phyloP scores from a whole-genome alignment of 2,329 filamentous ascomycete genomes.

The Penicillium sp. region DNA sequence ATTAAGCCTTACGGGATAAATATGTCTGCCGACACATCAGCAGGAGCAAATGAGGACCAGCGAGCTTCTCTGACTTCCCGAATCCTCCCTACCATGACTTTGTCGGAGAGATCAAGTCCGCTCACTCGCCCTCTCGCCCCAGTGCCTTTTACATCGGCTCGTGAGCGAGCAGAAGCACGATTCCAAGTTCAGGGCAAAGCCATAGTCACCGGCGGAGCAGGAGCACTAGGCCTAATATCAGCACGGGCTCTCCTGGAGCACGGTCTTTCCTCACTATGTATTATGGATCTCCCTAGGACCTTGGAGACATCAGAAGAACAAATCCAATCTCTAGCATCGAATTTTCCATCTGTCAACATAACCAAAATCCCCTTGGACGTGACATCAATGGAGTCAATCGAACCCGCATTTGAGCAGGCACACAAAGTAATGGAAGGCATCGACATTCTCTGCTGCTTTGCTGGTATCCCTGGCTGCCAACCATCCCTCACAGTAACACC shows the following conservation, averaged over 20 bases:
- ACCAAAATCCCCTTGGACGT: constrained; percentile 50
- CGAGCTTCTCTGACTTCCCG: constrained; percentile 8
- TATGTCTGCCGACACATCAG: not conserved
- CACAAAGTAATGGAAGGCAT: constrained; percentile 41
- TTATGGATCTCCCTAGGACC: constrained; percentile 50
- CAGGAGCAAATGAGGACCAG: not conserved
- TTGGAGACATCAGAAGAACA: constrained; percentile 31
- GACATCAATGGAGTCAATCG: constrained; percentile 40
- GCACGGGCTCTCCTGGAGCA: constrained; percentile 60
- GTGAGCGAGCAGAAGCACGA: constrained; percentile 10
- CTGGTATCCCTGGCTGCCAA: constrained; percentile 57
- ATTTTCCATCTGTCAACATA: constrained; percentile 50
- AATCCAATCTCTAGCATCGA: constrained; percentile 41
- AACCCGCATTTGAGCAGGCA: constrained; percentile 16
- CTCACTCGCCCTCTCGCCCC: constrained; percentile 8
- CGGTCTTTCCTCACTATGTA: constrained; percentile 50
- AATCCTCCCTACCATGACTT: constrained; percentile 13
- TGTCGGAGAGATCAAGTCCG: constrained; percentile 12
- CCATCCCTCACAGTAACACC: constrained; percentile 53
- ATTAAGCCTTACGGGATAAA: not conserved
- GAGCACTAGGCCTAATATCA: constrained; percentile 52
- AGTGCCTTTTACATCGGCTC: constrained; percentile 1
- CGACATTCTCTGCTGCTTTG: constrained; percentile 55
- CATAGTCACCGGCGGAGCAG: constrained; percentile 56
- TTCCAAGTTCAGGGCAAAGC: constrained; percentile 20